Evolutionary conservation across 768 basidiomycete genomes (phyloP).

Genomic region (Rickenella mellea): DNA sequence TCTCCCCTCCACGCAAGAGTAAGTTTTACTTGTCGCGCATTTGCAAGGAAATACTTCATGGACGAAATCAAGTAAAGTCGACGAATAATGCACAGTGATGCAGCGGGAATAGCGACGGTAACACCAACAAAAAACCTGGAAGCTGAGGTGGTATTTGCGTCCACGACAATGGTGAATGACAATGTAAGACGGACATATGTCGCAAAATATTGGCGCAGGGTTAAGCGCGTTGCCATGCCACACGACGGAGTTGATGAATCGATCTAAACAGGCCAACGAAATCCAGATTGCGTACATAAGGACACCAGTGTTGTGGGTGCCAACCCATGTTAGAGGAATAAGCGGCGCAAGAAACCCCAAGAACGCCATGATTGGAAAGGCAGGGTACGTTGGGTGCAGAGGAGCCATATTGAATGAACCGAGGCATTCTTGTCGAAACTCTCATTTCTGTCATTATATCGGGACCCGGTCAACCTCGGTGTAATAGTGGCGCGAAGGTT

Average conservation of each 20-base stretch:
- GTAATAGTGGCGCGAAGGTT: too few species aligned
- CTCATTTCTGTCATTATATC: too few species aligned
- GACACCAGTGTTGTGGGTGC: constrained; percentile 1
- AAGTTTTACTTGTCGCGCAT: too few species aligned
- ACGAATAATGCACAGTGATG: constrained; percentile 12
- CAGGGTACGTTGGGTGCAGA: too few species aligned
- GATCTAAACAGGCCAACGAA: not conserved
- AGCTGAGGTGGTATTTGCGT: constrained; percentile 21
- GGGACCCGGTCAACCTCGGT: too few species aligned
- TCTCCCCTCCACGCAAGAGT: too few species aligned
- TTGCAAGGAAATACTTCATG: constrained; percentile 23
- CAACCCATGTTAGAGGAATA: too few species aligned
- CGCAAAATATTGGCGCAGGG: constrained; percentile 24
- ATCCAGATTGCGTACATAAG: constrained; percentile 1
- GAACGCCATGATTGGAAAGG: too few species aligned
- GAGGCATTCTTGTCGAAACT: too few species aligned
- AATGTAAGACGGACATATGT: constrained; percentile 9
- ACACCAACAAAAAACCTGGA: constrained; percentile 36
- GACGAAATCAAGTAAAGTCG: constrained; percentile 8
- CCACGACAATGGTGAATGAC: not conserved
- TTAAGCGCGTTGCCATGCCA: constrained; percentile 20
- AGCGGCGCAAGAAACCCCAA: too few species aligned
- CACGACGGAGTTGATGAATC: constrained; percentile 20
- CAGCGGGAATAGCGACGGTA: constrained; percentile 9
- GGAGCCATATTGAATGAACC: too few species aligned